phyloP scores from a whole-genome alignment of 2,329 filamentous ascomycete genomes.

The Hypomyces rosellus region DNA sequence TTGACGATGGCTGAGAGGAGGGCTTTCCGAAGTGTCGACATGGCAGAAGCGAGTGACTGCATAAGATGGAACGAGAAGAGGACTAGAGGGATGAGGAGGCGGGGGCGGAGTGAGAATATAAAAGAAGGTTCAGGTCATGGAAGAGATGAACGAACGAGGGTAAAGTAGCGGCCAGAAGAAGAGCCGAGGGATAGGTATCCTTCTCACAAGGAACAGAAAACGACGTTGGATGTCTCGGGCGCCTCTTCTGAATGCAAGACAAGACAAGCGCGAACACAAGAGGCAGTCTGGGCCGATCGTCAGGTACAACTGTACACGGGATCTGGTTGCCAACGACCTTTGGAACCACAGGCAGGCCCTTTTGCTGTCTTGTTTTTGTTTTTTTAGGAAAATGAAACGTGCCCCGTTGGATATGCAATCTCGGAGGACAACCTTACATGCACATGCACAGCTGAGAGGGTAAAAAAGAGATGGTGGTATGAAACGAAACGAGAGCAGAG shows the following conservation, averaged over 20 bases:
- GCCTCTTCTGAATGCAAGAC: conserved; percentile 2
- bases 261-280: conserved; percentile 4
- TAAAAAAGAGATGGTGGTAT: too few species aligned
- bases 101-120: background rate
- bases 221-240: conserved; percentile 4
- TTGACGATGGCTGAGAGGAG: conserved; percentile 50
- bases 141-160: background rate
- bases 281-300: conserved; percentile 9
- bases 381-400: conserved; percentile 7
- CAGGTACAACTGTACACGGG: conserved; percentile 11
- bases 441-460: too few species aligned
- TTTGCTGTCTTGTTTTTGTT: too few species aligned
- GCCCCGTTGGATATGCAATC: conserved; percentile 12
- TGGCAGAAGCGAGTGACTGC: conserved; percentile 49
- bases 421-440: conserved; percentile 8
- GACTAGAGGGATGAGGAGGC: background rate
- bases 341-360: conserved; percentile 1
- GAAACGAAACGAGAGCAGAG: too few species aligned
- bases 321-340: conserved; percentile 4
- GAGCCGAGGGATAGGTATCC: conserved; percentile 5
- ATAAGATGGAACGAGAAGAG: conserved; percentile 27
- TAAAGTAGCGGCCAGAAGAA: conserved; percentile 5
- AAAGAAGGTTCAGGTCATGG: conserved; percentile 1
- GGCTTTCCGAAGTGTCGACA: conserved; percentile 50
- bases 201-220: conserved; percentile 7